Percentiles rank a stretch among this genome's conserved stretches.
Conservation (phyloP, 179 eudicot genomes). For the Spinacia oleracea region DNA sequence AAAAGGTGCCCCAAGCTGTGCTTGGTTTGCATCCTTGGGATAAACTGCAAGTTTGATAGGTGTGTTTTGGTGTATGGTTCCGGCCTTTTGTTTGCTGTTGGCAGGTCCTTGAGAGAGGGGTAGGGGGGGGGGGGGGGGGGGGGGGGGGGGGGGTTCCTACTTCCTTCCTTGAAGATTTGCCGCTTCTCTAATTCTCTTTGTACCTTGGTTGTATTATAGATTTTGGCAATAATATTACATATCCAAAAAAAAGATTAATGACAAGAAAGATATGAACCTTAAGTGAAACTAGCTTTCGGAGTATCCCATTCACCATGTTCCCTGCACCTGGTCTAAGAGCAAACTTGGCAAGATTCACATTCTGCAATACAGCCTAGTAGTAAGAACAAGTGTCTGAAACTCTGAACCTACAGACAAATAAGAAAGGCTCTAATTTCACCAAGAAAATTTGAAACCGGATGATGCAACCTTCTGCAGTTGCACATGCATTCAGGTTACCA, state of each 20-base stretch:
- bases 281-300: conserved; percentile 68
- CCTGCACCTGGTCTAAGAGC: conserved; percentile 98
- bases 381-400: not conserved
- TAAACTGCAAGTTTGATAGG: no score
- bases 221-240: no score
- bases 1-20: no score
- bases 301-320: conserved; percentile 94
- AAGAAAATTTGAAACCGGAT: not conserved
- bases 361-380: conserved; percentile 42
- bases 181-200: no score
- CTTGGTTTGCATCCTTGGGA: no score
- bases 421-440: not conserved
- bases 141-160: no score
- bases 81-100: no score
- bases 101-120: no score
- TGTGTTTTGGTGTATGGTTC: no score
- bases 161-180: no score
- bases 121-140: no score
- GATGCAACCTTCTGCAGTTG: not conserved
- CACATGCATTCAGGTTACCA: not conserved
- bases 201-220: no score
- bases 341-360: conserved; percentile 90
- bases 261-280: conserved; percentile 51
- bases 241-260: not conserved
- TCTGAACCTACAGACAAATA: not conserved